A percentile compares a stretch with the other conserved stretches of the same genome.
Evolutionary conservation across 2,329 filamentous ascomycete genomes (phyloP).

Genomic region (Ascochyta clinopodiicola): DNA sequence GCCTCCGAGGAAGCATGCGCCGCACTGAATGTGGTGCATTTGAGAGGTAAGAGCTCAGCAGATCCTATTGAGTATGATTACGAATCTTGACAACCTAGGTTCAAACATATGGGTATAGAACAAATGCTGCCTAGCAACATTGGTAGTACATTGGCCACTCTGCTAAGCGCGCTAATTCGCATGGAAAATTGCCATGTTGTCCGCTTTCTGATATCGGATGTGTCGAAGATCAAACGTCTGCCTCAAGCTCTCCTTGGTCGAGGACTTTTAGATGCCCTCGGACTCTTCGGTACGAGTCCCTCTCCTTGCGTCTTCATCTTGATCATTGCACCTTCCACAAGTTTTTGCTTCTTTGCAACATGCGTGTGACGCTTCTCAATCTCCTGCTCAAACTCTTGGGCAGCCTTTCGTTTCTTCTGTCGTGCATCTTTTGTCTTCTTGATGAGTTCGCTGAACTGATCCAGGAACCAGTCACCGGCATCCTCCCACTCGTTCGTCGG

Average conservation of each 20-base stretch:
- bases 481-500: constrained; percentile 66
- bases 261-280: constrained; percentile 34
- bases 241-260: constrained; percentile 16
- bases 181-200: too few species aligned
- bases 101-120: constrained; percentile 10
- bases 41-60: neutral
- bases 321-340: constrained; percentile 58
- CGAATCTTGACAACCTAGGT: rapidly evolving
- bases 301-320: constrained; percentile 63
- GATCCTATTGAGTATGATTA: neutral
- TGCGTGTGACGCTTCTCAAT: constrained; percentile 60
- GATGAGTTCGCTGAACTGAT: constrained; percentile 60
- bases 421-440: constrained; percentile 60
- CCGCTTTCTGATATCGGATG: too few species aligned
- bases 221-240: neutral
- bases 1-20: neutral
- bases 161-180: too few species aligned
- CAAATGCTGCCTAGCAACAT: neutral
- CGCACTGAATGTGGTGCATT: neutral
- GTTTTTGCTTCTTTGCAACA: constrained; percentile 57
- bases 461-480: constrained; percentile 66
- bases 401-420: constrained; percentile 60
- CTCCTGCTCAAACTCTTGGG: constrained; percentile 61
- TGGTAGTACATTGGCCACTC: neutral
- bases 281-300: constrained; percentile 57